A percentile compares a stretch with the other conserved stretches of the same genome.
These are phyloP conservation scores for Claviceps purpurea DNA, from an alignment of 2,329 filamentous ascomycete species.

Conservation along the genomic window DNA sequence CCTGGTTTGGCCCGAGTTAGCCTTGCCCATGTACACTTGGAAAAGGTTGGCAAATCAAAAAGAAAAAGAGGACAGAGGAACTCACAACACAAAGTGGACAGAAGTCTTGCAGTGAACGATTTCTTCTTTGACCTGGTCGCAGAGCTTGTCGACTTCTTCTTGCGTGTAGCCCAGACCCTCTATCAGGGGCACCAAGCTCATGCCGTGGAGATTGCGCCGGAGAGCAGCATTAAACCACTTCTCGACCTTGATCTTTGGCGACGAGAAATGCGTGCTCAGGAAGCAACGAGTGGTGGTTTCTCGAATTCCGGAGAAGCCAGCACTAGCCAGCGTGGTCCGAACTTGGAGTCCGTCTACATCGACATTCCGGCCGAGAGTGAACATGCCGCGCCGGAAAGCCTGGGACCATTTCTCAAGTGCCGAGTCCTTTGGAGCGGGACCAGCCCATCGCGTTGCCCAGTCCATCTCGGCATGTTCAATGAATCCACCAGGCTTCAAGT, in stretches of 20 bases:
- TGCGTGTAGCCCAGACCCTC: constrained; percentile 30
- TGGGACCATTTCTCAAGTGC: constrained; percentile 56
- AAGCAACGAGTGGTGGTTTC: constrained; percentile 57
- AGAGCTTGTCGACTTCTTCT: constrained; percentile 49
- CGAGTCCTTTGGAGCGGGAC: constrained; percentile 44
- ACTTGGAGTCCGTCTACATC: constrained; percentile 40
- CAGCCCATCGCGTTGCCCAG: constrained; percentile 59
- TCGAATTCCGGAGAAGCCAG: constrained; percentile 70
- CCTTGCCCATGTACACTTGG: not conserved
- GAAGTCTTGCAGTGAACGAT: constrained; percentile 23
- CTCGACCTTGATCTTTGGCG: constrained; percentile 56
- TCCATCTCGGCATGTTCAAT: constrained; percentile 89
- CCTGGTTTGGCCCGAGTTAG: constrained; percentile 8
- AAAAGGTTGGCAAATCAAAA: too few relatives aligned
- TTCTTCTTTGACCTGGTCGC: constrained; percentile 50
- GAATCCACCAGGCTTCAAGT: constrained; percentile 64
- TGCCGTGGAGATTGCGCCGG: constrained; percentile 56
- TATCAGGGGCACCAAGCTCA: constrained; percentile 62
- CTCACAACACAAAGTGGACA: not conserved
- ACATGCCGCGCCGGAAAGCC: constrained; percentile 54
- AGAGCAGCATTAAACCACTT: constrained; percentile 76
- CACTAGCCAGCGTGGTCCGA: constrained; percentile 45
- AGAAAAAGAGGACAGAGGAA: not conserved
- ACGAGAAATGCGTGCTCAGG: constrained; percentile 58
- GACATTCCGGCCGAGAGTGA: constrained; percentile 50